A percentile compares a stretch with the other conserved stretches of the same genome.
Conservation (phyloP, 495 filamentous ascomycete genomes). For the Mytilinidion resinicola region DNA sequence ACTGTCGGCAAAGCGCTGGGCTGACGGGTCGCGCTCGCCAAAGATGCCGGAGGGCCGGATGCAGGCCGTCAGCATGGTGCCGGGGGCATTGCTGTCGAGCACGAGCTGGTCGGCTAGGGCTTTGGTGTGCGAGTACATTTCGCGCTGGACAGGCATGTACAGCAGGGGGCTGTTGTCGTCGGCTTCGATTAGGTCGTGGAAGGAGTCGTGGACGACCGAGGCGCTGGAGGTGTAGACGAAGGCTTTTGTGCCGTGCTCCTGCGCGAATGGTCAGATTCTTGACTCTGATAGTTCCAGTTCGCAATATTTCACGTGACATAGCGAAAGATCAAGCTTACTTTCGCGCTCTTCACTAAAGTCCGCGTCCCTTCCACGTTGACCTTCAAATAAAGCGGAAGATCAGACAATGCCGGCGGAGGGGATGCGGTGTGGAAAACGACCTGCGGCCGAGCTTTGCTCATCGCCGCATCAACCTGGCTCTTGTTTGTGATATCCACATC, state of each 20-base stretch:
- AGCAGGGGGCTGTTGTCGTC: constrained; percentile 80
- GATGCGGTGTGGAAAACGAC: constrained; percentile 91
- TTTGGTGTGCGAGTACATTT: constrained; percentile 66
- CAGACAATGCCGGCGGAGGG: constrained; percentile 19
- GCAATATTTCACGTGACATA: too few species aligned
- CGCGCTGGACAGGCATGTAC: constrained; percentile 57
- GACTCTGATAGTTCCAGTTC: too few species aligned
- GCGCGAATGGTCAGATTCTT: too few species aligned
- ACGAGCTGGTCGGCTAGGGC: constrained; percentile 39
- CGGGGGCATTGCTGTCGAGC: too few species aligned
- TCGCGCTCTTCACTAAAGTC: constrained; percentile 62
- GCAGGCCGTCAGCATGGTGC: too few species aligned
- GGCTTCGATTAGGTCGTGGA: constrained; percentile 71
- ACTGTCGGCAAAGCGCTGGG: too few species aligned
- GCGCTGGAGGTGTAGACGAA: constrained; percentile 91
- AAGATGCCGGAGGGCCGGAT: too few species aligned
- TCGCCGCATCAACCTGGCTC: constrained; percentile 55
- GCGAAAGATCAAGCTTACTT: background rate
- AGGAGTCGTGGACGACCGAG: constrained; percentile 70
- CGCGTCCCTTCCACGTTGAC: constrained; percentile 88
- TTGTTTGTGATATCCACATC: constrained; percentile 79
- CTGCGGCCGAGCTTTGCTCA: constrained; percentile 65
- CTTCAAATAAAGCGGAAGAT: constrained; percentile 55
- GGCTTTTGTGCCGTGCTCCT: constrained; percentile 54
- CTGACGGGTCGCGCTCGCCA: too few species aligned